Evolutionary conservation across 768 basidiomycete species (phyloP), one percentile per base, ranked within the genome.

Genomic region (Ramaria sp.): DNA sequence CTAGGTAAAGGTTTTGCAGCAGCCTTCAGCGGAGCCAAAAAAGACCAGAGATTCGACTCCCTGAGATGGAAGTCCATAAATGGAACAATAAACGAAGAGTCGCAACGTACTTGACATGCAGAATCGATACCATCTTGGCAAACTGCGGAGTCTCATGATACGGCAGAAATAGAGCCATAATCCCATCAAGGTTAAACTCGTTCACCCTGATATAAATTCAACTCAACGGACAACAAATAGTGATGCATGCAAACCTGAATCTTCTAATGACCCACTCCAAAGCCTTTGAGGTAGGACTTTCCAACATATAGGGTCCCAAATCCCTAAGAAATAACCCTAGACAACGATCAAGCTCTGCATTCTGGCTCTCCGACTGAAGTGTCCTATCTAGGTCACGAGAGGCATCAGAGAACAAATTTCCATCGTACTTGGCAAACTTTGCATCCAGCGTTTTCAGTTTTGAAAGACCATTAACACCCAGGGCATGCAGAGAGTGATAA

Each of bases 131-230:
- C 76, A 97, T 89, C 61, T 96, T 95, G 8, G 85, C 78, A 67
- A 98, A 98, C 65, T 97, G 92, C 0, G 88, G 83, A 4, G 94
- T 88, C 60, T 94, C 90, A 62, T 98, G 92, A 64, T 95, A 97
- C 0, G 96, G 96, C 28, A 97, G 70, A 68, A 98, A 98, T 22
- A 92, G 72, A 7, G 82, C 69, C 5, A 98, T 74, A 25, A 93
- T 64, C 22, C 78, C 75, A 52, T 85, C 78, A 52, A 94, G 75
- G 62, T 98, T 96, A 71, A 97, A 92, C 65, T 98, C 93, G 63
- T 97, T 78, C 25, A 97, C 81, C 65, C 95, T 97, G 61, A 16
- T 52, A 10, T 5, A 37, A 38, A 2, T 25, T 59, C 12, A 43
- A 56, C 43, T 36, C 61, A 51, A 30, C 28, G 28, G 10, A 12